Percentiles rank a stretch among this genome's conserved stretches.
Evolutionary conservation across 2,329 filamentous ascomycete genomes (phyloP).

Genomic region (Colletotrichum orchidophilum): DNA sequence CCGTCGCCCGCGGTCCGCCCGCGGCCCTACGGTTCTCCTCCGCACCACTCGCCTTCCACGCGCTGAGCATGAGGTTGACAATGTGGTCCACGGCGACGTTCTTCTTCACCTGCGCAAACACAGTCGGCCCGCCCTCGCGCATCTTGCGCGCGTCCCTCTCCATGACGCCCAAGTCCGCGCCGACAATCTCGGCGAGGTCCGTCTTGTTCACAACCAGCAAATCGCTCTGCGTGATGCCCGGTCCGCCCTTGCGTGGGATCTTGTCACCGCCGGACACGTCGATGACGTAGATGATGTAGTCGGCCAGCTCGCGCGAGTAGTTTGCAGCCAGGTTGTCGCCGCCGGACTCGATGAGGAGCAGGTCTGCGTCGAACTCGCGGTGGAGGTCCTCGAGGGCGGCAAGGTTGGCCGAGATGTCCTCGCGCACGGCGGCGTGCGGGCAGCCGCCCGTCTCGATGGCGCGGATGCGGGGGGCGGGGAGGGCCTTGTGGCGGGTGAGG

Average conservation of each 20-base stretch:
- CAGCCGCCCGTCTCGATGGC: constrained; percentile 98
- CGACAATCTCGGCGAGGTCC: constrained; percentile 88
- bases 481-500: constrained; percentile 84
- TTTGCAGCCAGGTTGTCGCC: constrained; percentile 98
- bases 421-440: constrained; percentile 94
- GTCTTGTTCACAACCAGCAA: constrained; percentile 97
- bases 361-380: constrained; percentile 77
- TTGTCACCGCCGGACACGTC: constrained; percentile 97
- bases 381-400: constrained; percentile 92
- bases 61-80: constrained; percentile 85
- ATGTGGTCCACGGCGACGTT: constrained; percentile 86
- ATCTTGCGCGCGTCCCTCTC: constrained; percentile 94
- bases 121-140: constrained; percentile 92
- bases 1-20: constrained; percentile 68
- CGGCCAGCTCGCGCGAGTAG: constrained; percentile 92
- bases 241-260: constrained; percentile 93
- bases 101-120: constrained; percentile 98
- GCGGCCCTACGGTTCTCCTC: constrained; percentile 63
- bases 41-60: constrained; percentile 92
- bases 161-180: constrained; percentile 92
- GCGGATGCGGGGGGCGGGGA: constrained; percentile 84
- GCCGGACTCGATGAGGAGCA: constrained; percentile 93
- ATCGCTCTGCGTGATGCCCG: constrained; percentile 96
- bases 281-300: constrained; percentile 99
- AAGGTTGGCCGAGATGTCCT: constrained; percentile 95